A percentile compares a stretch with the other conserved stretches of the same genome.
These are phyloP conservation scores for Macrolepiota dolichaula DNA, from an alignment of 768 basidiomycete species.

Conservation along the genomic window DNA sequence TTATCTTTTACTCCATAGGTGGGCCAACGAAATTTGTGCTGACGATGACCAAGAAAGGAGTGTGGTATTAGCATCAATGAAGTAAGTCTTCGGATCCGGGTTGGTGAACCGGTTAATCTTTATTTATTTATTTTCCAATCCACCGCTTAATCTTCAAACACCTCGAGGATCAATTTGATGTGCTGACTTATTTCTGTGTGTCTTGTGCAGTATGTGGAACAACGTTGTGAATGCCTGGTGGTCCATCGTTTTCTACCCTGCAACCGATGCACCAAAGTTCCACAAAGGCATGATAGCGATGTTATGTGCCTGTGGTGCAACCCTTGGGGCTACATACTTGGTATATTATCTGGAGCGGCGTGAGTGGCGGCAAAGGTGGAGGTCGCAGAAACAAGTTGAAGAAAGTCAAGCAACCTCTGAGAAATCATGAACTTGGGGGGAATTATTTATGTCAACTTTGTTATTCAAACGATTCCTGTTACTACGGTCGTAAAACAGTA, in stretches of 20 bases:
- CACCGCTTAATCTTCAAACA: not conserved
- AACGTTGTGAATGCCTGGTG: slow-evolving; percentile 69
- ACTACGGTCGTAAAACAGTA: not conserved
- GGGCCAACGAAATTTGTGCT: slow-evolving; percentile 78
- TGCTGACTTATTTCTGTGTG: not conserved
- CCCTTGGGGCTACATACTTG: slow-evolving; percentile 49
- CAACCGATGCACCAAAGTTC: slow-evolving; percentile 67
- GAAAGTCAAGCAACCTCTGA: not conserved
- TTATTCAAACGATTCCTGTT: not conserved
- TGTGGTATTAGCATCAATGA: slow-evolving; percentile 75
- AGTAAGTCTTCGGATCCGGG: slow-evolving; percentile 33
- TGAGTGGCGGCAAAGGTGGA: slow-evolving; percentile 20
- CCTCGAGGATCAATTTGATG: not conserved
- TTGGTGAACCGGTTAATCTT: not conserved
- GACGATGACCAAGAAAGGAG: slow-evolving; percentile 69
- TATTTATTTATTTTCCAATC: not conserved
- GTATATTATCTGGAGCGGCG: slow-evolving; percentile 53
- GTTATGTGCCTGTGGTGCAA: slow-evolving; percentile 56
- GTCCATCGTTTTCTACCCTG: slow-evolving; percentile 70
- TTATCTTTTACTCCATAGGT: slow-evolving; percentile 31
- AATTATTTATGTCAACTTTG: not conserved
- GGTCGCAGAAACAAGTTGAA: not conserved
- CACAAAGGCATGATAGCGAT: slow-evolving; percentile 68
- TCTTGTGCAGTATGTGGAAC: slow-evolving; percentile 57
- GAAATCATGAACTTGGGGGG: not conserved